A percentile compares a stretch with the other conserved stretches of the same genome.
Conservation (phyloP, 108 stramenopile genomes). For the Fistulifera pelliculosa region DNA sequence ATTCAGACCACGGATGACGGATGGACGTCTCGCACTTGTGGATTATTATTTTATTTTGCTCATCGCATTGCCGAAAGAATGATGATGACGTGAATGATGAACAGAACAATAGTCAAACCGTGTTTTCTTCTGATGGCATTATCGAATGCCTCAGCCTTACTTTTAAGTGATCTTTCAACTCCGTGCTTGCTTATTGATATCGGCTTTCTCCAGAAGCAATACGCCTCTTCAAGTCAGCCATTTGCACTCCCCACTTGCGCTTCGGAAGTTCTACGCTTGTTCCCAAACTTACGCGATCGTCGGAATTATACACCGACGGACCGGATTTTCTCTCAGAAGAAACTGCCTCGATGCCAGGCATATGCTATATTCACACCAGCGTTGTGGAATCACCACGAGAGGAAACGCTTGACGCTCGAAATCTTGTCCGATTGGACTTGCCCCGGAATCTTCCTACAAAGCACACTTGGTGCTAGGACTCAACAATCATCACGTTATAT, state of each 20-base stretch:
- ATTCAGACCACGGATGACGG: too few relatives aligned
- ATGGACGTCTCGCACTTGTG: too few relatives aligned
- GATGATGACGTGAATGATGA: too few relatives aligned
- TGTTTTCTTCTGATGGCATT: too few relatives aligned
- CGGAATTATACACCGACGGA: neutral
- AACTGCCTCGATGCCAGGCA: neutral
- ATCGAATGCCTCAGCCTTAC: neutral
- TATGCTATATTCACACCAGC: neutral
- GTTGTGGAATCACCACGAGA: neutral
- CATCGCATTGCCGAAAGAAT: too few relatives aligned
- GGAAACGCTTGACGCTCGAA: neutral
- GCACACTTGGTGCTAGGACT: slow-evolving; percentile 49
- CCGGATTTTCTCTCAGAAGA: neutral
- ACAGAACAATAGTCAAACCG: too few relatives aligned
- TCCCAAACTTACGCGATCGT: neutral
- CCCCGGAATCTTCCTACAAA: neutral
- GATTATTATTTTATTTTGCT: too few relatives aligned
- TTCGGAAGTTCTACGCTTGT: neutral
- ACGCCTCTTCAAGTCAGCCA: neutral
- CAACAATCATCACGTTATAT: slow-evolving; percentile 74
- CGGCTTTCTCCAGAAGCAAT: neutral
- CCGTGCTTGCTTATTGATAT: neutral
- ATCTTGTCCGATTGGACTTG: neutral
- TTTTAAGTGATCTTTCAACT: neutral
- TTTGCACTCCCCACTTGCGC: neutral